These are phyloP conservation scores for Mortierella sp. DNA, from an alignment of 371 early-diverging fungal species.

Conservation along the genomic window DNA sequence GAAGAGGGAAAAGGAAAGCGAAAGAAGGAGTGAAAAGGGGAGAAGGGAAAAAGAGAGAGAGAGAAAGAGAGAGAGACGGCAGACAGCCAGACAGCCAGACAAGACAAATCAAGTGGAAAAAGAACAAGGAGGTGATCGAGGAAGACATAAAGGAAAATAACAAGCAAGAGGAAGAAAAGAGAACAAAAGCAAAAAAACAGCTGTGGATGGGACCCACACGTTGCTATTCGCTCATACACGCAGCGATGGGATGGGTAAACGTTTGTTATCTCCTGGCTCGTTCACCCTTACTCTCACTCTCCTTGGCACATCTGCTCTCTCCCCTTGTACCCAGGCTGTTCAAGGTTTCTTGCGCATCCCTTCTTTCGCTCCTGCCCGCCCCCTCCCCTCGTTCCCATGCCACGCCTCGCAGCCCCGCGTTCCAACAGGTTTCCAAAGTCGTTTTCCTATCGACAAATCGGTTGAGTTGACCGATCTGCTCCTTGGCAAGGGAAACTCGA, in stretches of 20 bases:
- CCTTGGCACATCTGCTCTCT: neutral
- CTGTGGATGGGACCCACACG: no score
- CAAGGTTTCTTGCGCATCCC: no score
- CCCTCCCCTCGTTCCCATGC: neutral
- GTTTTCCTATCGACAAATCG: neutral
- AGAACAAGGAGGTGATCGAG: neutral
- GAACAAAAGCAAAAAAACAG: neutral
- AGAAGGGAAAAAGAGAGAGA: conserved; percentile 22
- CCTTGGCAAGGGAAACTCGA: neutral
- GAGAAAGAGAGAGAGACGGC: neutral
- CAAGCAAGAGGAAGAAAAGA: neutral
- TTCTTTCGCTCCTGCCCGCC: neutral
- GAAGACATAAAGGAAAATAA: neutral
- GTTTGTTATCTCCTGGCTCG: neutral
- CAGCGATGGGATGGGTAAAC: no score
- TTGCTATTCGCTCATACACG: no score
- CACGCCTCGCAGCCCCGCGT: neutral
- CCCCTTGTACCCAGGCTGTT: no score
- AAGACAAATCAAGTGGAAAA: neutral
- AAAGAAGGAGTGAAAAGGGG: conserved; percentile 9
- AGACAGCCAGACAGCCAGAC: no score
- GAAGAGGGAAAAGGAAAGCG: neutral
- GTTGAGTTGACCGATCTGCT: conserved; percentile 2
- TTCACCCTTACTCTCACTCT: neutral
- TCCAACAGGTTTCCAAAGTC: neutral